Percentiles rank a stretch among this genome's conserved stretches.
phyloP scores from a whole-genome alignment of 2,329 filamentous ascomycete species.

The Ilyonectria destructans region DNA sequence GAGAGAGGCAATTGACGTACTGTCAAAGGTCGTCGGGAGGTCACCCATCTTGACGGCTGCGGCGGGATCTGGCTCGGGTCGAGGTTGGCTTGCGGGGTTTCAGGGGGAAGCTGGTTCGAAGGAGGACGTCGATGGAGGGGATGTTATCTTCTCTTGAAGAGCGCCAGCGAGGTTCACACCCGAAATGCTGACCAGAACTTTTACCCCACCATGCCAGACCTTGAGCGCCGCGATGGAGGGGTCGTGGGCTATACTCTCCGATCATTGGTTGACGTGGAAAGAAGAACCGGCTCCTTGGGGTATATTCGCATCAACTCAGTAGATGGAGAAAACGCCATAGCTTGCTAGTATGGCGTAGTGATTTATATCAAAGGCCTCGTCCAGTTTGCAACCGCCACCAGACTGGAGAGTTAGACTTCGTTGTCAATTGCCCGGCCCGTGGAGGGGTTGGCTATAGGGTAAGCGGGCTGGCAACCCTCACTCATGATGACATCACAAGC shows the following conservation, averaged over 20 bases:
- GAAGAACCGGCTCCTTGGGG: background rate
- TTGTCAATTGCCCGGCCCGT: background rate
- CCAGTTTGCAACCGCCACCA: background rate
- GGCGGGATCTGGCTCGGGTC: constrained; percentile 11
- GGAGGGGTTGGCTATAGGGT: constrained; percentile 1
- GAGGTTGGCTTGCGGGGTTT: constrained; percentile 4
- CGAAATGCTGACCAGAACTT: constrained; percentile 30
- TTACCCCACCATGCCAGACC: constrained; percentile 48
- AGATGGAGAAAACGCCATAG: background rate
- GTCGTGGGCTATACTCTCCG: constrained; percentile 43
- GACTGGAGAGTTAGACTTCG: too few relatives aligned
- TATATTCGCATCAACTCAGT: constrained; percentile 1
- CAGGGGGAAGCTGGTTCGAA: background rate
- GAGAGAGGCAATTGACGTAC: constrained; percentile 57
- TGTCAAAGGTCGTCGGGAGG: constrained; percentile 73
- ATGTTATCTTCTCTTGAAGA: constrained; percentile 26
- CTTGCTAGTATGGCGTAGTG: background rate
- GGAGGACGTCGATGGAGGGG: constrained; percentile 18
- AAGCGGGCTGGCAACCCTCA: background rate
- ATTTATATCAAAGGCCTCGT: background rate
- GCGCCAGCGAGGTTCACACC: constrained; percentile 29
- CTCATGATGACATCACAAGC: constrained; percentile 3
- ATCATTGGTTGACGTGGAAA: constrained; percentile 37
- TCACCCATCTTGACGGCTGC: constrained; percentile 60
- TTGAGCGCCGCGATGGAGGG: constrained; percentile 46